Conservation (phyloP, 257 asterid species). For the Thymus quinquecostatus region DNA sequence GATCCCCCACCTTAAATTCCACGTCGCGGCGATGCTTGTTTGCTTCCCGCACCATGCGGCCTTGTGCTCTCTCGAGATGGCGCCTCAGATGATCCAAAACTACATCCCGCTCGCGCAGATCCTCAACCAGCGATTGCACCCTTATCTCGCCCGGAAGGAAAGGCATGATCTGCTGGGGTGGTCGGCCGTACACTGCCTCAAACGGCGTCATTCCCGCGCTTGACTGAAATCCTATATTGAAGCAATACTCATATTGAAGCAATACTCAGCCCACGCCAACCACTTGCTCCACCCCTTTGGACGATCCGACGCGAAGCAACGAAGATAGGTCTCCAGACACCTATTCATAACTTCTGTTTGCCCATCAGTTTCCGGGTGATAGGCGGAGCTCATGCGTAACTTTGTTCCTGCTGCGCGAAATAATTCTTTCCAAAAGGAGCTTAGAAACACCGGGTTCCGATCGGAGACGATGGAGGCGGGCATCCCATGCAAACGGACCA, state of each 20-base stretch:
- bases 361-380: neutral
- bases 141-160: neutral
- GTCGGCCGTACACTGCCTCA: neutral
- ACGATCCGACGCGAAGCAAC: too few species aligned
- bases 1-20: too few species aligned
- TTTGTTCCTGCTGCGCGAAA: neutral
- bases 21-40: neutral
- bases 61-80: neutral
- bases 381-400: neutral
- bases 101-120: neutral
- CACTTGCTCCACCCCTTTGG: too few species aligned
- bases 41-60: neutral
- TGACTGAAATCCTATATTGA: neutral
- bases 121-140: neutral
- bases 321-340: too few species aligned
- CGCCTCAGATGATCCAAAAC: too few species aligned
- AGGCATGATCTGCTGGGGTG: neutral
- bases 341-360: too few species aligned
- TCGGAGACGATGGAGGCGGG: too few species aligned
- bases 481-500: too few species aligned
- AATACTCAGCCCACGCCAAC: too few species aligned
- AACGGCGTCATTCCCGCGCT: neutral
- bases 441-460: neutral
- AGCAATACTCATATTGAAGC: too few species aligned
- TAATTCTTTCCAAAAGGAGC: neutral